phyloP scores from a whole-genome alignment of 495 filamentous ascomycete species.

The Antarctomyces pellizariae region DNA sequence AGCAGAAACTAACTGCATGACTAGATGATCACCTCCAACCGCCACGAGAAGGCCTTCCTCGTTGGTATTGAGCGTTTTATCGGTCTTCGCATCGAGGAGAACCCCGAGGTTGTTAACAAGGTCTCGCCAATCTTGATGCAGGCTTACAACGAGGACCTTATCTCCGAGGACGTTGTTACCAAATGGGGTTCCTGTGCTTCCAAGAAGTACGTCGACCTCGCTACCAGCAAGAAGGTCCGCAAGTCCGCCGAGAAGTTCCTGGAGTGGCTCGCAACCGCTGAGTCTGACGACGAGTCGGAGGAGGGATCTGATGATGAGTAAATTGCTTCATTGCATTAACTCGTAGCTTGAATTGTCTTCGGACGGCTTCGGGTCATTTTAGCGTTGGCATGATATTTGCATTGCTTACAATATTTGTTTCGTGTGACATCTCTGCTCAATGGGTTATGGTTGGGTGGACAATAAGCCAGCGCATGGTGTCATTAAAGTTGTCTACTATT shows the following conservation, averaged over 20 bases:
- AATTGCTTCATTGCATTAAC: too few species aligned
- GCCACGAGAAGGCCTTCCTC: conserved; percentile 91
- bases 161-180: conserved; percentile 68
- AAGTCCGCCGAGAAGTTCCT: conserved; percentile 87
- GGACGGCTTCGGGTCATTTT: too few species aligned
- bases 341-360: conserved; percentile 1
- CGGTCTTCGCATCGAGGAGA: conserved; percentile 38
- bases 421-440: too few species aligned
- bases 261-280: conserved; percentile 77
- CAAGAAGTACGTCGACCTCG: conserved; percentile 87
- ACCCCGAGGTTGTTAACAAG: conserved; percentile 51
- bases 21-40: conserved; percentile 66
- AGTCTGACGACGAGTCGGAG: conserved; percentile 57
- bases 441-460: too few species aligned
- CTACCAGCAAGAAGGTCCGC: conserved; percentile 84
- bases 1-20: conserved; percentile 14
- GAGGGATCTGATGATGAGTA: too few species aligned
- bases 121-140: conserved; percentile 66
- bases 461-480: too few species aligned
- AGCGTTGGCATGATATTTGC: too few species aligned
- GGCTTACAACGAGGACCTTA: conserved; percentile 72
- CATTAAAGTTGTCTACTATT: too few species aligned
- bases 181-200: conserved; percentile 84
- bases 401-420: too few species aligned
- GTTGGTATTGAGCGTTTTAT: conserved; percentile 90